phyloP scores from a whole-genome alignment of 768 basidiomycete genomes.

The Lactifluus echinatus region DNA sequence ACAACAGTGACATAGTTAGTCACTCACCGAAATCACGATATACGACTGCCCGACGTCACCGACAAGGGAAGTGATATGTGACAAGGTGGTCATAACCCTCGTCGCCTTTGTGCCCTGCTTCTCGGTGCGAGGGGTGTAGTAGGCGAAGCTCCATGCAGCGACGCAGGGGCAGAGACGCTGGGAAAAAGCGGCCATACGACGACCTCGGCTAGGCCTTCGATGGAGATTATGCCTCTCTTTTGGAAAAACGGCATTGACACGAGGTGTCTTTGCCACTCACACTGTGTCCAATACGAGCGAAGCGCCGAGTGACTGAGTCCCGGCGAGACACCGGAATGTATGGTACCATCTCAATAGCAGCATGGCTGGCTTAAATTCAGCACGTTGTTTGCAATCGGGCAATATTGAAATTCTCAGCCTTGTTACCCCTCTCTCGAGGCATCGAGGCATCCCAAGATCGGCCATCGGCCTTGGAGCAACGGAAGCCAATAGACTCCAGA shows the following conservation, averaged over 20 bases:
- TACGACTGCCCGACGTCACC: not conserved
- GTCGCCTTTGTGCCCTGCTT: too few species aligned
- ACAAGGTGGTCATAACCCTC: not conserved
- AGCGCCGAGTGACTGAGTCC: not conserved
- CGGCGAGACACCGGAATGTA: not conserved
- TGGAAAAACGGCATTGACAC: not conserved
- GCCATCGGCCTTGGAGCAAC: not conserved
- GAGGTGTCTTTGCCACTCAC: not conserved
- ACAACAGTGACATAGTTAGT: not conserved
- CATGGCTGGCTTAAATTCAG: conserved; percentile 10
- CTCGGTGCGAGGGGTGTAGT: not conserved
- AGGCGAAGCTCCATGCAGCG: not conserved
- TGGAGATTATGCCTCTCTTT: conserved; percentile 3
- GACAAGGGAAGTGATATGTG: not conserved
- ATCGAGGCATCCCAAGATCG: not conserved
- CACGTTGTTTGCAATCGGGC: not conserved
- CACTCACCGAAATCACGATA: not conserved
- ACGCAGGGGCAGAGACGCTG: not conserved
- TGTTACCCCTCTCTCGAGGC: not conserved
- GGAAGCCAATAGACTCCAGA: not conserved
- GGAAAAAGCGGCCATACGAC: not conserved
- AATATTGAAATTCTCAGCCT: not conserved
- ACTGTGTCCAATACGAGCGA: not conserved
- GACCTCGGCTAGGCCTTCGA: conserved; percentile 1
- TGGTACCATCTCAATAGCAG: not conserved